Base-by-base conservation (phyloP, 2,329 filamentous ascomycete species). In the Alternaria infectoria region DNA sequence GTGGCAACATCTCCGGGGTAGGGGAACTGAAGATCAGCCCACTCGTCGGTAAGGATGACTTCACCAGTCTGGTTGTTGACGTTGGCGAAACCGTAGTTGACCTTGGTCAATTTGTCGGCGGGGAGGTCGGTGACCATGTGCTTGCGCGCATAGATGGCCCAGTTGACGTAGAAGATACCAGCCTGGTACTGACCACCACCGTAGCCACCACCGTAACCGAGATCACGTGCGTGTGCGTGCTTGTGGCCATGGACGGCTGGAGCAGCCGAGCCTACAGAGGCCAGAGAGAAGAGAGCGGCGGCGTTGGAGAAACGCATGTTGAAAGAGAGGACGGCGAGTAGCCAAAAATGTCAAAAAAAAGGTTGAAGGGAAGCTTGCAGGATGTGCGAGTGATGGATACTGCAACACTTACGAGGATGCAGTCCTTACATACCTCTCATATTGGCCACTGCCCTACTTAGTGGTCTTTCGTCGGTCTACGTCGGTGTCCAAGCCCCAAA, bases 41-140 rank as follows among this genome's bases (percentile, higher is more conserved):
- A 75, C 43, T 65, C 62, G 28, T 75, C 72, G 2, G 65, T 63
- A 43, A 75, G 67, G 30, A 68, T 59, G 51, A 79, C 93, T 80
- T 97, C 92, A 55, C 94, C 94, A 23, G 86, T 89, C 5, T 85
- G 88, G 9, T 95, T 92, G 5, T 88, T 87, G 55, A 97, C 86
- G 77, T 97, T 97, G 76, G 93, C 94, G 81, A 97, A 97, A 15
- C 93, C 87, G 72, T 97, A 97, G 21, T 97, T 88, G 12, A 97
- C 81, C 75, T 97, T 95, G 0, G 94, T 97, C 52, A 97, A 87
- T 59, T 93, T 91, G 59, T 94, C 88, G 6, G 86, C 88, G 0
- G 92, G 92, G 3, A 98, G 86, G 77, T 97, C 89, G 74, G 96
- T 92, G 0, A 94, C 93, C 19, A 89, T 87, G 77, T 95, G 90